Conservation (phyloP, 2,329 filamentous ascomycete genomes). For the Cyphellophora attinorum region DNA sequence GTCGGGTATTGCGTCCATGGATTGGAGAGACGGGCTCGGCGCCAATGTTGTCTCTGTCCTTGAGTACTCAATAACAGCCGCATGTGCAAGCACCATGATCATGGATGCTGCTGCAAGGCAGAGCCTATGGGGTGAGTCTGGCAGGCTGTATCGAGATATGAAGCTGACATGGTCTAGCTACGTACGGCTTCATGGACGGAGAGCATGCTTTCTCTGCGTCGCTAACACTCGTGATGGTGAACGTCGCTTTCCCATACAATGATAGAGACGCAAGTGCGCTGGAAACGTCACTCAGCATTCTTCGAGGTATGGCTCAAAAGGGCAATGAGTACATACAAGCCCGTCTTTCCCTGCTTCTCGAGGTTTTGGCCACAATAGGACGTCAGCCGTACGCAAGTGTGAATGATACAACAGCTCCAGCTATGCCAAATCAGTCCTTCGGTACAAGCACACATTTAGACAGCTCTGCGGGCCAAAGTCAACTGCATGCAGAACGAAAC, state of each 20-base stretch:
- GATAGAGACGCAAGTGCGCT: slow-evolving; percentile 34
- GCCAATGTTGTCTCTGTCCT: slow-evolving; percentile 41
- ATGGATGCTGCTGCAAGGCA: slow-evolving; percentile 41
- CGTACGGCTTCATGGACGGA: slow-evolving; percentile 49
- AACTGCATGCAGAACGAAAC: slow-evolving; percentile 1
- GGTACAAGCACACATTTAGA: slow-evolving; percentile 8
- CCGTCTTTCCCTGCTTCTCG: slow-evolving; percentile 28
- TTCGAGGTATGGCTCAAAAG: slow-evolving; percentile 42
- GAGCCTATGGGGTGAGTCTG: slow-evolving; percentile 37
- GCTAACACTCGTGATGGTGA: slow-evolving; percentile 46
- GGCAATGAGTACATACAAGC: slow-evolving; percentile 42
- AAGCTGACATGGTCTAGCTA: slow-evolving; percentile 26
- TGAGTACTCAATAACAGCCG: slow-evolving; percentile 43
- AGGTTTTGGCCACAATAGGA: slow-evolving; percentile 25
- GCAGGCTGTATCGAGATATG: not conserved
- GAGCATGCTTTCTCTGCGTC: slow-evolving; percentile 48
- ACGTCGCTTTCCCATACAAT: slow-evolving; percentile 41
- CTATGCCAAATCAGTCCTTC: no score
- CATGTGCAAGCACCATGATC: slow-evolving; percentile 39
- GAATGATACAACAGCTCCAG: slow-evolving; percentile 12
- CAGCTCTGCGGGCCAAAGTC: not conserved
- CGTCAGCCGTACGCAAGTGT: slow-evolving; percentile 6
- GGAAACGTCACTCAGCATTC: slow-evolving; percentile 37
- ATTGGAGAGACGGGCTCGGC: slow-evolving; percentile 40
- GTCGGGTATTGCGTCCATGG: slow-evolving; percentile 24